Evolutionary conservation across 176 grass and related monocot genomes (phyloP).

Genomic region (Musa troglodytarum): DNA sequence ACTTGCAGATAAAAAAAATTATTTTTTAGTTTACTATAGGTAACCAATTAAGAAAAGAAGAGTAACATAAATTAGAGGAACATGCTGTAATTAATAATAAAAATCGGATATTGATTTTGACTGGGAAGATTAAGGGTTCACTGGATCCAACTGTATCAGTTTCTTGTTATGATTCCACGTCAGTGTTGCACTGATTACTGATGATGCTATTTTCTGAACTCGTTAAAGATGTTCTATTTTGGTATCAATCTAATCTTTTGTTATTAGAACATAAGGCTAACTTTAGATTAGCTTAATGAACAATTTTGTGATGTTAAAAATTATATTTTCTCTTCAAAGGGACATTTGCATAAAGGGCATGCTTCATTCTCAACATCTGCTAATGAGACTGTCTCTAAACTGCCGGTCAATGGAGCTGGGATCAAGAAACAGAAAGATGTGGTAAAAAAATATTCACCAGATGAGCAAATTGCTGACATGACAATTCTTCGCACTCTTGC

Average conservation of each 20-base stretch:
- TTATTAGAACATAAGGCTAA: not conserved
- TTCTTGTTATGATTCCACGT: not conserved
- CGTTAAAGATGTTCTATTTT: not conserved
- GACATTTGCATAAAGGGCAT: slow-evolving; percentile 41
- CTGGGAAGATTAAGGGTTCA: not conserved
- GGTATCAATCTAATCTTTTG: not conserved
- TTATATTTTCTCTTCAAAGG: slow-evolving; percentile 11
- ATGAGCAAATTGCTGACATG: slow-evolving; percentile 69
- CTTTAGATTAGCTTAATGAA: not conserved
- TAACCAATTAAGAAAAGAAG: not conserved
- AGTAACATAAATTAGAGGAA: not conserved
- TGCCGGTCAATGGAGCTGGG: slow-evolving; percentile 28
- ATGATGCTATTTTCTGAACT: not conserved
- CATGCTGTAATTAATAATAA: not conserved
- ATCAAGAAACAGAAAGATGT: slow-evolving; percentile 43
- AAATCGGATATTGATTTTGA: not conserved
- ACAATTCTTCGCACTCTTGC: slow-evolving; percentile 68
- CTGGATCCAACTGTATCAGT: not conserved
- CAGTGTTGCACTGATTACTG: not conserved
- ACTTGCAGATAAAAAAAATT: not conserved
- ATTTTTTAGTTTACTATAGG: not conserved
- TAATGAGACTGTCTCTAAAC: slow-evolving; percentile 34
- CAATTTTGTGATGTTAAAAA: not conserved
- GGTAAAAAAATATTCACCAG: slow-evolving; percentile 36
- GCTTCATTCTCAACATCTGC: slow-evolving; percentile 73